Conservation (phyloP, 306 rosid genomes). For the Spatholobus suberectus region DNA sequence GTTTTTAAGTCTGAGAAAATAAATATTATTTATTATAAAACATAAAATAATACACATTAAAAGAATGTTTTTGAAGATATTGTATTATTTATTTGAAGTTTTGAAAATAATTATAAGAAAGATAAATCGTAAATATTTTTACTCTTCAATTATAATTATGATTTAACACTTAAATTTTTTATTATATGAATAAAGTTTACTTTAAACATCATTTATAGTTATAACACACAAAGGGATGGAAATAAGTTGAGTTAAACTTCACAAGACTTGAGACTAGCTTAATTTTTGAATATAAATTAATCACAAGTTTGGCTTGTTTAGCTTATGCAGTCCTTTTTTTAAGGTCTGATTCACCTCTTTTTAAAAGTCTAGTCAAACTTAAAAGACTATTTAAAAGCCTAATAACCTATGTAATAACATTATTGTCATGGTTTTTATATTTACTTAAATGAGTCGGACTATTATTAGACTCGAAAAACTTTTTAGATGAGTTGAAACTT, state of each 20-base stretch:
- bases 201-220: background rate
- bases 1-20: background rate
- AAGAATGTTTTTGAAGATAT: background rate
- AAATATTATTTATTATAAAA: background rate
- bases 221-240: background rate
- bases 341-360: background rate
- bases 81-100: background rate
- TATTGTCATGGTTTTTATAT: background rate
- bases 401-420: background rate
- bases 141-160: background rate
- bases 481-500: background rate
- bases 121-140: background rate
- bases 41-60: background rate
- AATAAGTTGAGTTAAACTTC: background rate
- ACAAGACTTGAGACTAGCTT: background rate
- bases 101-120: background rate
- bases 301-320: background rate
- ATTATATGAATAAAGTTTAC: background rate
- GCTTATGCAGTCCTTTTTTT: background rate
- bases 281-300: background rate
- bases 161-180: background rate
- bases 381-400: background rate
- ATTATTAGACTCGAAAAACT: background rate
- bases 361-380: background rate
- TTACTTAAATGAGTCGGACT: background rate